A percentile compares a stretch with the other conserved stretches of the same genome.
phyloP scores from a whole-genome alignment of 495 filamentous ascomycete species.

The Podospora conica region DNA sequence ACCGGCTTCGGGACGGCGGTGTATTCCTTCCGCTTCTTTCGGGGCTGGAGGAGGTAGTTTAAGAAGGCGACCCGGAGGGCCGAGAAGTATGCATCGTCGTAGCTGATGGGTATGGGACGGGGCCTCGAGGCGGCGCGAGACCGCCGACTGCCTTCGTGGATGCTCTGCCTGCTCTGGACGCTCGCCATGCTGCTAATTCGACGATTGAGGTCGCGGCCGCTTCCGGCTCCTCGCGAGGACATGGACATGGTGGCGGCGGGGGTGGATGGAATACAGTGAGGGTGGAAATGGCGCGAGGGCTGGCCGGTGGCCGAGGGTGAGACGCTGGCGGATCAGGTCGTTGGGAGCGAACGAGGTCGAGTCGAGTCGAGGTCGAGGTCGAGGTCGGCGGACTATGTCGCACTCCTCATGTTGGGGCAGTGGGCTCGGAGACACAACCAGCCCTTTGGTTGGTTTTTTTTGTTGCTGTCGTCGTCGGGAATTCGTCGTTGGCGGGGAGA shows the following conservation, averaged over 20 bases:
- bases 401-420: conserved; percentile 11
- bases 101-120: conserved; percentile 38
- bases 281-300: neutral
- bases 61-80: conserved; percentile 90
- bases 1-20: conserved; percentile 56
- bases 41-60: conserved; percentile 85
- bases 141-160: conserved; percentile 26
- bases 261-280: conserved; percentile 1
- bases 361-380: neutral
- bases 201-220: conserved; percentile 33
- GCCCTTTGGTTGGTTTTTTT: neutral
- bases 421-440: neutral
- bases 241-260: conserved; percentile 37
- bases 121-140: conserved; percentile 34
- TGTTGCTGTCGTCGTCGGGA: neutral
- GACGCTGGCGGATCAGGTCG: neutral
- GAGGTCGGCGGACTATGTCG: neutral
- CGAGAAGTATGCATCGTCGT: conserved; percentile 78
- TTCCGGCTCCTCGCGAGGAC: conserved; percentile 24
- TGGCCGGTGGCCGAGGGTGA: neutral
- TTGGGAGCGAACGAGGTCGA: neutral
- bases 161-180: conserved; percentile 18
- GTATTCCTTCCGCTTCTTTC: conserved; percentile 80
- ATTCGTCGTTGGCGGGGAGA: neutral
- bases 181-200: conserved; percentile 41